Base-by-base conservation (phyloP, 257 asterid genomes). In the Gardenia jasminoides region DNA sequence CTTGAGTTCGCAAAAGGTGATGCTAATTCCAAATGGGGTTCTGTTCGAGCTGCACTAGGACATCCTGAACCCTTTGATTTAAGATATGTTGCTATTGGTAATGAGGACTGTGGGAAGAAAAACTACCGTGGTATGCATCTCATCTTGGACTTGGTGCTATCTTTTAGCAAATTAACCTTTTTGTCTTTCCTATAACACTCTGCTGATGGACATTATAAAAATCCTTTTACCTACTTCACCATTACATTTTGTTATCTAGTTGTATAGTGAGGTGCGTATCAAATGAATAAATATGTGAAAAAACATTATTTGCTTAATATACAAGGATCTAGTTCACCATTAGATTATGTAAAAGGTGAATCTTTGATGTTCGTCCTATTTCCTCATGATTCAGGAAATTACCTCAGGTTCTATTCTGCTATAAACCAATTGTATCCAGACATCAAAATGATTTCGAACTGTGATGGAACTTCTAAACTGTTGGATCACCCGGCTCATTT, bases 401-500 rank as follows among this genome's bases (percentile, higher is more conserved):
- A 93, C 88, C 96, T 88, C 88, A 89, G 88, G 91, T 96, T 96
- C 88, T 83, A 93, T 70, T 65, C 77, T 19, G 97, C 99, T 48
- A 93, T 96, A 41, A 90, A 78, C 79, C 50, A 64, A 19, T 86
- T 88, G 41, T 93, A 96, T 83, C 97, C 98, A 0, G 93, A 92
- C 82, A 88, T 96, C 84, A 87, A 85, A 81, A 86, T 93, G 59
- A 96, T 96, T 82, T 90, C 98, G 47, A 96, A 96, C 86, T 96
- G 98, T 82, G 98, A 96, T 76, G 97, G 86, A 65, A 93, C 99
- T 72, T 80, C 89, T 70, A 31, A 16, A 78, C 90, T 87, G 1
- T 83, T 93, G 92, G 92, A 93, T 76, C 99, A 96, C 83, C 98
- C 98, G 56, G 98, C 99, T 70, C 92, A 96, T 84, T 84, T 86